Base-by-base conservation (phyloP, 2,329 filamentous ascomycete species). In the Xylaria sp. region DNA sequence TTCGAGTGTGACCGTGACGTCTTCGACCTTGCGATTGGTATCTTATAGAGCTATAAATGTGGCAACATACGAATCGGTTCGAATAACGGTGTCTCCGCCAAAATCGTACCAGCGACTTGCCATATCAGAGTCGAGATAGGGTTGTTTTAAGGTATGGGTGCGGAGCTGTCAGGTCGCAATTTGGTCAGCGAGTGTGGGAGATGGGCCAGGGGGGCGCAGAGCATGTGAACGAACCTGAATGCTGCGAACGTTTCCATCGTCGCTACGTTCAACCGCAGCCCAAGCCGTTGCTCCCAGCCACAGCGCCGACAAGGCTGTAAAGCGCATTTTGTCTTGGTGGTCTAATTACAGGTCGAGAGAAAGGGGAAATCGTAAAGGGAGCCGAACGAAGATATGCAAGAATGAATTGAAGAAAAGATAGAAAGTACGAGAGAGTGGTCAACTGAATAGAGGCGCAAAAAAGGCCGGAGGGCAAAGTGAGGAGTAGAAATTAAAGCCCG, bases 81-180 rank as follows among this genome's bases (percentile, higher is more conserved):
- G 85, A 77, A 98, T 88, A 76, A 99, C 91, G 50, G 95, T 94
- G 84, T 97, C 94, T 79, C 95, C 96, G 80, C 96, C 96, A 88
- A 97, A 99, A 84, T 99, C 96, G 83, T 95, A 99, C 95, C 96
- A 99, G 80, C 96, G 91, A 84, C 93, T 97, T 84, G 97, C 92
- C 91, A 98, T 94, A 82, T 98, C 96, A 70, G 94, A 96, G 84
- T 99, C 96, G 76, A 99, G 90, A 83, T 98, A 99, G 71, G 96
- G 96, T 92, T 98, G 88, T 80, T 88, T 84, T 71, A 97, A 86
- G 78, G 91, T 95, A 82, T 97, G 94, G 78, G 94, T 97, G 79
- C 93, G 90, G 78, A 97, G 87, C 92, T 97, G 31, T 51, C 41
- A 25, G 25, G 81, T 70, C 41, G 52, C 52, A 44, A 55, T 41